A percentile compares a stretch with the other conserved stretches of the same genome.
Conservation (phyloP, 2,329 filamentous ascomycete species). For the Trichoderma sp. region DNA sequence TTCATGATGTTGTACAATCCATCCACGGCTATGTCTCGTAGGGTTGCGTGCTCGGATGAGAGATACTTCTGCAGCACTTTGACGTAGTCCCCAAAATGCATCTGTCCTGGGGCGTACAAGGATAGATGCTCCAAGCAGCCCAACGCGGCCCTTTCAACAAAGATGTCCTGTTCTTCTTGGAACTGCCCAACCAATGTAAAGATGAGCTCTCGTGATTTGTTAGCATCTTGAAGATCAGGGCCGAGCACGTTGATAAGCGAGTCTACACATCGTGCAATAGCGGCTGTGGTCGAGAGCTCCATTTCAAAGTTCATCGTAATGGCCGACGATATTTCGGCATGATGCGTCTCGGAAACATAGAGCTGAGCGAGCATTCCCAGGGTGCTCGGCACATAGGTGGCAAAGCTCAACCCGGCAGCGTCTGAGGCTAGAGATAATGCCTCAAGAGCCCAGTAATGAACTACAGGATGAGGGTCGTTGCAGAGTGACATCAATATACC, state of each 20-base stretch:
- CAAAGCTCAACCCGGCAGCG: slow-evolving; percentile 89
- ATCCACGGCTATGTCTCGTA: slow-evolving; percentile 80
- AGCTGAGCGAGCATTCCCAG: slow-evolving; percentile 93
- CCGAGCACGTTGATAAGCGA: slow-evolving; percentile 96
- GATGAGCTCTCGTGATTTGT: slow-evolving; percentile 89
- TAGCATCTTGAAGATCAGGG: slow-evolving; percentile 89
- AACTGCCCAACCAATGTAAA: slow-evolving; percentile 84
- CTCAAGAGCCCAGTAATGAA: slow-evolving; percentile 96
- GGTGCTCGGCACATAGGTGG: slow-evolving; percentile 83
- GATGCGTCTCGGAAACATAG: slow-evolving; percentile 89
- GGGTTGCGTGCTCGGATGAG: slow-evolving; percentile 64
- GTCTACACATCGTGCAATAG: slow-evolving; percentile 85
- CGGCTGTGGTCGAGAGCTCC: slow-evolving; percentile 77
- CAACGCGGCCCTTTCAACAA: slow-evolving; percentile 75
- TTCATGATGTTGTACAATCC: slow-evolving; percentile 96
- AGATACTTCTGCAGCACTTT: slow-evolving; percentile 77
- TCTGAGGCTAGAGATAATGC: slow-evolving; percentile 84
- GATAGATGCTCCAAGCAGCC: slow-evolving; percentile 88
- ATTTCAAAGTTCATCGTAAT: slow-evolving; percentile 90
- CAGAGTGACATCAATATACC: slow-evolving; percentile 97
- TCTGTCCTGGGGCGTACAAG: slow-evolving; percentile 83
- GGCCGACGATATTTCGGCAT: slow-evolving; percentile 75
- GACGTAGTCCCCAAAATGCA: slow-evolving; percentile 84
- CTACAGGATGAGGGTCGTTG: slow-evolving; percentile 90
- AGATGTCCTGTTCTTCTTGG: slow-evolving; percentile 68